Conservation (phyloP, 192 early-diverging fungal genomes). For the Coemansia nantahalensis region DNA sequence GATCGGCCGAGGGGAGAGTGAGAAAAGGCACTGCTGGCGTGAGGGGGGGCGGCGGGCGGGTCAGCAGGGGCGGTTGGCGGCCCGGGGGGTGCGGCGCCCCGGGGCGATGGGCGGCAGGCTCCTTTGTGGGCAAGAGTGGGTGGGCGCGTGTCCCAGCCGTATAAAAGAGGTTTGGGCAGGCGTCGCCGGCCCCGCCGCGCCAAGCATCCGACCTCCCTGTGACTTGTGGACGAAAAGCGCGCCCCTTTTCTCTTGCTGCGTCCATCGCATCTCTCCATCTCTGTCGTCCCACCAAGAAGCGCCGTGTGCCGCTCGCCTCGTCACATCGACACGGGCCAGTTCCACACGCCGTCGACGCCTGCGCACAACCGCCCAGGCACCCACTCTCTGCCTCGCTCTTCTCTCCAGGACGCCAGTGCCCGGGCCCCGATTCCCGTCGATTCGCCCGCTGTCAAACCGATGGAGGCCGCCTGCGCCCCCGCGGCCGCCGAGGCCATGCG, state of each 20-base stretch:
- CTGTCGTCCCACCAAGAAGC: no score
- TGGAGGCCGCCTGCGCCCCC: conserved; percentile 33
- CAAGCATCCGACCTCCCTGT: conserved; percentile 8
- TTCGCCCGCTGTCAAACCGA: neutral
- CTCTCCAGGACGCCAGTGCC: neutral
- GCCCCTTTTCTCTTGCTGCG: conserved; percentile 7
- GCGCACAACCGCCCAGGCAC: no score
- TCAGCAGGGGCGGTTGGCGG: neutral
- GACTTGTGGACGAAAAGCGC: conserved; percentile 20
- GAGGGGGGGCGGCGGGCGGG: no score
- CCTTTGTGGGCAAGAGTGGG: conserved; percentile 2
- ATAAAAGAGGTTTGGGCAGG: conserved; percentile 7
- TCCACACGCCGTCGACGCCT: no score
- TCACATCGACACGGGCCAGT: no score
- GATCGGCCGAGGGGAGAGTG: no score
- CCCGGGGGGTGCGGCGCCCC: neutral
- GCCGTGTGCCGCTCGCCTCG: no score
- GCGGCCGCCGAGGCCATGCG: conserved; percentile 19
- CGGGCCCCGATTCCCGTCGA: neutral
- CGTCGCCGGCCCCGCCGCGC: conserved; percentile 3
- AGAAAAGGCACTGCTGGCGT: no score
- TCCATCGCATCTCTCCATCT: neutral
- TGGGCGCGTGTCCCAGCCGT: conserved; percentile 16
- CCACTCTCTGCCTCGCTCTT: neutral
- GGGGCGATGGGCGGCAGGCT: no score